These are phyloP conservation scores for Cladorrhinum sp. DNA, from an alignment of 2,329 filamentous ascomycete genomes.

Conservation along the genomic window DNA sequence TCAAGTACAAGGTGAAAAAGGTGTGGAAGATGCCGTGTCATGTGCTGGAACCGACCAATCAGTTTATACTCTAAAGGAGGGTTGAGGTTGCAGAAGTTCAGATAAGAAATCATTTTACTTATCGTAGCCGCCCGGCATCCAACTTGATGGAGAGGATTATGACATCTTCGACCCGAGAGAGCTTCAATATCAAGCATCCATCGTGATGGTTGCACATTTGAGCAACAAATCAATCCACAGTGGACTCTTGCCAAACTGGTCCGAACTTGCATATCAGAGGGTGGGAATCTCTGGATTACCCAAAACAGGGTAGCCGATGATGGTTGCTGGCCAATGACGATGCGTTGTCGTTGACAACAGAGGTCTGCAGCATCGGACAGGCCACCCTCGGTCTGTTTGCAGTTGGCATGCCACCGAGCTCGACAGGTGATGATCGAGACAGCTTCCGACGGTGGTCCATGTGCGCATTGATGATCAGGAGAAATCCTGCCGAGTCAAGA, in stretches of 20 bases:
- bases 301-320: slow-evolving; percentile 8
- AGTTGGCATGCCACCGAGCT: background rate
- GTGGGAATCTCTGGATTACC: slow-evolving; percentile 15
- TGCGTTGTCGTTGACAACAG: background rate
- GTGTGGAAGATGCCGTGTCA: slow-evolving; percentile 2
- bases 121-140: background rate
- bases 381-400: background rate
- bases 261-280: slow-evolving; percentile 11
- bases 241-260: slow-evolving; percentile 9
- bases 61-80: background rate
- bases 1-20: background rate
- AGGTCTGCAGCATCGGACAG: background rate
- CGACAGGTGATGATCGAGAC: background rate
- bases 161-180: background rate
- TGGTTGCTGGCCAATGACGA: background rate
- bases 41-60: slow-evolving; percentile 5
- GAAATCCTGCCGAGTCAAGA: background rate
- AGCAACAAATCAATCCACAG: background rate
- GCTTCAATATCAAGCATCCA: background rate
- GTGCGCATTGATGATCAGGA: background rate
- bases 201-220: background rate
- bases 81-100: background rate
- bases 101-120: background rate
- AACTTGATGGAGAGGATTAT: too few species aligned
- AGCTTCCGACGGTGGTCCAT: background rate